phyloP scores from a whole-genome alignment of 163 green algal species.

The Volvox carteri region DNA sequence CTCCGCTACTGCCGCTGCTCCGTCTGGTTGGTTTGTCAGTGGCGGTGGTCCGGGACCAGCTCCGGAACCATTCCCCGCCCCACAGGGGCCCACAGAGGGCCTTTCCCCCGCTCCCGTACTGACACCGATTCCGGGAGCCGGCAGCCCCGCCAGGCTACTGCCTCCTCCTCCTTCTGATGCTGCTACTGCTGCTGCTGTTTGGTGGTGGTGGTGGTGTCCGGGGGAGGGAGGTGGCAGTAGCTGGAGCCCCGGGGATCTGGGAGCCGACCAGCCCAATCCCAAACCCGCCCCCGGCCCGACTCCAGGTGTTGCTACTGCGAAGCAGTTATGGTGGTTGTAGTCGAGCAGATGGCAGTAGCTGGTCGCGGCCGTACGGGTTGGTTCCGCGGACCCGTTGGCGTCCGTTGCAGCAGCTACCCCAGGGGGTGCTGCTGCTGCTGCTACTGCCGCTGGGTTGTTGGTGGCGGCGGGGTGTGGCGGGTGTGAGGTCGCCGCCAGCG shows the following conservation, averaged over 20 bases:
- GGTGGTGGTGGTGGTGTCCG: background rate
- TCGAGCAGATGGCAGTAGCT: background rate
- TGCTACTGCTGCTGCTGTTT: background rate
- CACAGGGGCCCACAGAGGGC: too few relatives aligned
- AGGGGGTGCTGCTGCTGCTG: background rate
- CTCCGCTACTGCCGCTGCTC: too few relatives aligned
- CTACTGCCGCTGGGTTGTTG: background rate
- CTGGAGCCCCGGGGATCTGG: background rate
- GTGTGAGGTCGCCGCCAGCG: background rate
- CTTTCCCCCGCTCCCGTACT: too few relatives aligned
- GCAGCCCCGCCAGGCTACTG: too few relatives aligned
- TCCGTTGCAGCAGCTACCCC: background rate
- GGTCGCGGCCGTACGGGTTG: background rate
- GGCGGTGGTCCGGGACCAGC: too few relatives aligned
- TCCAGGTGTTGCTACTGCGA: background rate
- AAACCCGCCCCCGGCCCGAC: background rate
- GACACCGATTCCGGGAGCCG: too few relatives aligned
- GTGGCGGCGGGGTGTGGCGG: background rate
- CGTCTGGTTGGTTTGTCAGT: too few relatives aligned
- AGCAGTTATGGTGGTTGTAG: background rate
- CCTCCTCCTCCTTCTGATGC: too few relatives aligned
- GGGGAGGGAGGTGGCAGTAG: background rate
- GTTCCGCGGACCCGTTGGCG: background rate
- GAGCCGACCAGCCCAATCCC: background rate
- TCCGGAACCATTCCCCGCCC: too few relatives aligned